These are phyloP conservation scores for Suillus decipiens DNA, from an alignment of 768 basidiomycete species.

Conservation along the genomic window DNA sequence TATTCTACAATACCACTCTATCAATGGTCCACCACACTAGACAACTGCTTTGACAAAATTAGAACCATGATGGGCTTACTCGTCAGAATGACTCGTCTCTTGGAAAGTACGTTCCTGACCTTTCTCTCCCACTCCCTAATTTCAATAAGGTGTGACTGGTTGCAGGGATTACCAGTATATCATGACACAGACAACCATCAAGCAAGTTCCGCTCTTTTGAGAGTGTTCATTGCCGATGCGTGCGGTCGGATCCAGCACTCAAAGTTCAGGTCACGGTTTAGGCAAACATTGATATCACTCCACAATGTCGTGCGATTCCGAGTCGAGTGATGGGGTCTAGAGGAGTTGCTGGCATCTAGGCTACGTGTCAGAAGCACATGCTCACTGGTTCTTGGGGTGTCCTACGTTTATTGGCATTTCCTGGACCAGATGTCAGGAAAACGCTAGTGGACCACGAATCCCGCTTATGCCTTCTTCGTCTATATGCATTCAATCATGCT, in stretches of 20 bases:
- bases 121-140: too few relatives aligned
- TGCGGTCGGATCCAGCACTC: neutral
- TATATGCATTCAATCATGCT: neutral
- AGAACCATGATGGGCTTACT: too few relatives aligned
- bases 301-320: neutral
- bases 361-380: neutral
- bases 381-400: neutral
- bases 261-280: too few relatives aligned
- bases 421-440: neutral
- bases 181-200: too few relatives aligned
- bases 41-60: too few relatives aligned
- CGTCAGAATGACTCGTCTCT: too few relatives aligned
- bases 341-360: neutral
- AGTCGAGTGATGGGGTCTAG: neutral
- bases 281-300: neutral
- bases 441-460: neutral
- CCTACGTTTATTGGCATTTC: neutral
- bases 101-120: too few relatives aligned
- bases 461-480: neutral
- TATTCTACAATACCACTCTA: too few relatives aligned
- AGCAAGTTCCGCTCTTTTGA: neutral
- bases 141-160: too few relatives aligned
- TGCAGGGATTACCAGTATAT: too few relatives aligned
- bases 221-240: neutral
- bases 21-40: too few relatives aligned